Percentiles rank a stretch among this genome's conserved stretches.
These are phyloP conservation scores for Yarrowia bubula DNA, from an alignment of 805 yeast species.

Conservation along the genomic window DNA sequence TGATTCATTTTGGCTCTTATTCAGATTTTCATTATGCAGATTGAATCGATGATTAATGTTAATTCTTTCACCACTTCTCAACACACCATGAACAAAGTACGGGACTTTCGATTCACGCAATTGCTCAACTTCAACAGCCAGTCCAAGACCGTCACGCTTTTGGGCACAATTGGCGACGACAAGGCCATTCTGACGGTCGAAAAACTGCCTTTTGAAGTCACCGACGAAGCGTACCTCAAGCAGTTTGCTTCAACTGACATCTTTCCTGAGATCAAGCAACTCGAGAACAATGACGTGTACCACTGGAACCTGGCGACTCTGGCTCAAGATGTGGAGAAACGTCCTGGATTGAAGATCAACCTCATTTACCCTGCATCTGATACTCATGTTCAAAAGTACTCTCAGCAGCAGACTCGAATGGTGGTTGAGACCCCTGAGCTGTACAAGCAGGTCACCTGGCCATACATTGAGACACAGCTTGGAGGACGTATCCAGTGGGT, in stretches of 20 bases:
- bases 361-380: constrained; percentile 87
- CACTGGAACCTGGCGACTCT: constrained; percentile 69
- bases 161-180: constrained; percentile 62
- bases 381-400: constrained; percentile 74
- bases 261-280: constrained; percentile 37
- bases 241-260: constrained; percentile 7
- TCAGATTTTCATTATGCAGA: background rate
- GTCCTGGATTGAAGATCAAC: constrained; percentile 68
- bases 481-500: constrained; percentile 90
- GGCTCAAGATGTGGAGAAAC: constrained; percentile 43
- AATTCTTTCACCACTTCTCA: background rate
- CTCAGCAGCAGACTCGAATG: constrained; percentile 57
- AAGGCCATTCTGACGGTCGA: constrained; percentile 72
- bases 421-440: constrained; percentile 78
- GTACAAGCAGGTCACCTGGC: constrained; percentile 60
- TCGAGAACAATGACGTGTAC: constrained; percentile 79
- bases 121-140: constrained; percentile 42
- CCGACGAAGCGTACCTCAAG: constrained; percentile 4
- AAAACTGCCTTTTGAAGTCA: constrained; percentile 41
- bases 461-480: constrained; percentile 72
- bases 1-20: too few relatives aligned
- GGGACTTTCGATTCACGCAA: constrained; percentile 6
- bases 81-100: background rate
- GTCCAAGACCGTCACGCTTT: constrained; percentile 59
- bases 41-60: background rate